Base-by-base conservation (phyloP, 2,329 filamentous ascomycete species). In the Xylariaceae sp. region DNA sequence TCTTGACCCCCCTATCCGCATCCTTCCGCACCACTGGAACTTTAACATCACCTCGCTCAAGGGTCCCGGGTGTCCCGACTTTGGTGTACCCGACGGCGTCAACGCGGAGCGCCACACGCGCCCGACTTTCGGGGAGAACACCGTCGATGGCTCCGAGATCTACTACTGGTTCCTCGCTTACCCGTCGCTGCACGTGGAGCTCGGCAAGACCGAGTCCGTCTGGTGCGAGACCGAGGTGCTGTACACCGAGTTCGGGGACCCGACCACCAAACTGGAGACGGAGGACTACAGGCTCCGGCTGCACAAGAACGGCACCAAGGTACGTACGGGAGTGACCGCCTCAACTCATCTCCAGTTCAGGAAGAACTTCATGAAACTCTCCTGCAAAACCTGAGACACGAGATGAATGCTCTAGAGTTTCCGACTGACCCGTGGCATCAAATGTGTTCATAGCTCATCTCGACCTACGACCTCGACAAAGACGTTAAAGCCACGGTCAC, bases 91-190 rank as follows among this genome's bases (percentile, higher is more conserved):
- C 11, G 39, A 47, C 33, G 31, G 30, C 6, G n/a, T n/a, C n/a
- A n/a, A n/a, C n/a, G 11, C 14, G 6, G 33, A 19, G 19, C 43
- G 33, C 32, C 10, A 18, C 9, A 47, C 45, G 2, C 45, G 45
- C 6, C 31, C 38, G 18, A 47, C 45, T 5, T 47, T 31, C 18
- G 45, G 39, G 11, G 2, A n/a, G n/a, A 47, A 47, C 31, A 47
- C 39, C 7, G 12, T 42, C 2, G 45, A 47, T 32, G 45, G 45
- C 7, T 42, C 45, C 11, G 45, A 47, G 39, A 42, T 47, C 12
- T 47, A 47, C 45, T 36, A 47, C 45, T 42, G 39, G 39, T 47
- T 42, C 18, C 19, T 47, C 39, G 45, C 45, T 5, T 42, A 42
- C 17, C 45, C 45, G 27, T 27, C 45, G 14, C 19, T 47, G 30